Evolutionary conservation across 2,329 filamentous ascomycete genomes (phyloP).

Genomic region (Cladophialophora carrionii): DNA sequence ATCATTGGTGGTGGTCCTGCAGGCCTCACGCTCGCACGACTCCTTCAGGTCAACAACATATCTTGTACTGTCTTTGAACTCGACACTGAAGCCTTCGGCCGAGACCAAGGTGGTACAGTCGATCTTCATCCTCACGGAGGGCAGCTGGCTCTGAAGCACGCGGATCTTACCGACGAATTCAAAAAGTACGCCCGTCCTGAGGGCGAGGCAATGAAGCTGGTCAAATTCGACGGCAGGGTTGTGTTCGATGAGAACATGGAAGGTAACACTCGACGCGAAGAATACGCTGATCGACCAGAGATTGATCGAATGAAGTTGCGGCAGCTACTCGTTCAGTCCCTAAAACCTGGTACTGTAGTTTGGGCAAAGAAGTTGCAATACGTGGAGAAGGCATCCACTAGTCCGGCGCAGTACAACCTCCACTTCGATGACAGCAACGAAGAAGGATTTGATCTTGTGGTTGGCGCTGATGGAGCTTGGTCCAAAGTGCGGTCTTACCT

Average conservation of each 20-base stretch:
- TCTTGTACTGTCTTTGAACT: constrained; percentile 57
- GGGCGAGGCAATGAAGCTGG: constrained; percentile 55
- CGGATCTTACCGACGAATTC: constrained; percentile 57
- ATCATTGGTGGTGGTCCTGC: constrained; percentile 56
- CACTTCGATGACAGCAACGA: constrained; percentile 24
- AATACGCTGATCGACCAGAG: constrained; percentile 51
- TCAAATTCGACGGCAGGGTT: constrained; percentile 48
- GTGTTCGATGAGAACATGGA: constrained; percentile 41
- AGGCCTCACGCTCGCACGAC: constrained; percentile 57
- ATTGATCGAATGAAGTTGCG: constrained; percentile 57
- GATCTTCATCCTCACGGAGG: constrained; percentile 59
- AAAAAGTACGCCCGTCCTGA: constrained; percentile 57
- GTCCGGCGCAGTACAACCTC: constrained; percentile 22
- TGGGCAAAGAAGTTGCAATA: constrained; percentile 54
- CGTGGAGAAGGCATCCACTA: constrained; percentile 39
- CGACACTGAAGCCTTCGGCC: constrained; percentile 47
- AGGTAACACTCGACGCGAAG: constrained; percentile 12
- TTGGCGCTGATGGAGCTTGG: constrained; percentile 52
- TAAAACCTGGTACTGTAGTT: constrained; percentile 51
- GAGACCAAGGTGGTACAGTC: constrained; percentile 57
- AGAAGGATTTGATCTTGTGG: constrained; percentile 44
- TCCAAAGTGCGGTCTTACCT: constrained; percentile 43
- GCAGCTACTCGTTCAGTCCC: constrained; percentile 51
- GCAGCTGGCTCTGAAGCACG: constrained; percentile 56
- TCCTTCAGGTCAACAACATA: constrained; percentile 55